Evolutionary conservation across 108 stramenopile species (phyloP), one percentile per base, ranked within the genome.

Genomic region (Pseudonitzschia delicatissima): DNA sequence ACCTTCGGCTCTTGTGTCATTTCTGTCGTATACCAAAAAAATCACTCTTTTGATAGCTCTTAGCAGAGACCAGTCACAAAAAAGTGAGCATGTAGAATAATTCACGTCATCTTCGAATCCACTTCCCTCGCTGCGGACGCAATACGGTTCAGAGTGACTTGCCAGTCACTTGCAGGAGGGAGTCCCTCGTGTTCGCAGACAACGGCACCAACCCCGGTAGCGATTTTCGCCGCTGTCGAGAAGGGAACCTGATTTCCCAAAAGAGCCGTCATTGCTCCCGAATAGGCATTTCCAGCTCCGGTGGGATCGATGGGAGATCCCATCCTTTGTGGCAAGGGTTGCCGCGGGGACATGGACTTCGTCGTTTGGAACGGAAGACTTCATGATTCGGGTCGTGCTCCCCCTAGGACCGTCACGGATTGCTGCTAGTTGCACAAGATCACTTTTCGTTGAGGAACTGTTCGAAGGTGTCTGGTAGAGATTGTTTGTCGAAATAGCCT

Each of bases 211-310:
- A 85, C 70, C 20, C 76, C 84, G 1, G 78, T 77, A 21, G 84
- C 84, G 27, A 82, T 58, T 11, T 47, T 58, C 5, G 84, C 81
- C 0, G 80, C 73, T 26, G 71, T 76, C 34, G 52, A 25, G 4
- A 53, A 4, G 0, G 64, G 39, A 42, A 51, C 63, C 33, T 80
- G 77, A 28, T 58, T 57, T 27, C 64, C 81, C 4, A 28, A 7
- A 1, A 64, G 45, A 31, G 63, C 45, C 6, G 63, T 44, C 62
- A 72, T 71, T 4, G 74, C 71, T 13, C 76, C 78, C 11, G 84
- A 72, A 48, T 77, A 85, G 0, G 81, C 80, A 65, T 85, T 85
- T 27, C 78, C 84, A 13, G 84, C 84, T 8, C 84, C 84, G 18
- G 84, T 82, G 0, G 84, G 84, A 32, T 85, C 80, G 35, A 80